Evolutionary conservation across 495 filamentous ascomycete species (phyloP).

Genomic region (Clavariopsis aquatica): DNA sequence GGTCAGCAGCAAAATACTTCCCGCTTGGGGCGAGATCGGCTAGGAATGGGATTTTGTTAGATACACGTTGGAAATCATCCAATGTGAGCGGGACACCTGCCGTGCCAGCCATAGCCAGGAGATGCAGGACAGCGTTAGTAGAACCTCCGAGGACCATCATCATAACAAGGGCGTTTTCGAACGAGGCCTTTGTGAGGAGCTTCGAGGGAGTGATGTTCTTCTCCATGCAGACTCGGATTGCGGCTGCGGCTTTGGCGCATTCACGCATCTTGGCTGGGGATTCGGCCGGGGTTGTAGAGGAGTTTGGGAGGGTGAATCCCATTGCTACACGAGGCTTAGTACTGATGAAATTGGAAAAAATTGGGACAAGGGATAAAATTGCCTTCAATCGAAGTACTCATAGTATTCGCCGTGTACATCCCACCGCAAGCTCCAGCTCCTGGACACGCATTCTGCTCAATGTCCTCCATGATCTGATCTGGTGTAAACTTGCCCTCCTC

Average conservation of each 20-base stretch:
- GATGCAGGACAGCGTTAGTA: conserved; percentile 92
- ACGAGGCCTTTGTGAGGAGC: conserved; percentile 78
- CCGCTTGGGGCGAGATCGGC: conserved; percentile 91
- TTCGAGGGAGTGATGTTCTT: conserved; percentile 83
- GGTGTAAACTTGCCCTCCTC: conserved; percentile 62
- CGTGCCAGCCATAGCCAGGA: conserved; percentile 91
- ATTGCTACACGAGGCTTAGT: conserved; percentile 53
- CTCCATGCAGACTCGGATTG: conserved; percentile 83
- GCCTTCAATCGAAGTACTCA: conserved; percentile 91
- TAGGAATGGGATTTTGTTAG: conserved; percentile 86
- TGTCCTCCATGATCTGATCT: conserved; percentile 81
- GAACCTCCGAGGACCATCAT: conserved; percentile 90
- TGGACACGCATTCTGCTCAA: conserved; percentile 84
- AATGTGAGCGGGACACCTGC: conserved; percentile 80
- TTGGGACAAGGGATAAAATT: neutral
- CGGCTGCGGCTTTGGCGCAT: conserved; percentile 81
- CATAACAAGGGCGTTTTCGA: conserved; percentile 90
- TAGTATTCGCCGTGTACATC: conserved; percentile 97
- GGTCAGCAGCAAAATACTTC: conserved; percentile 88
- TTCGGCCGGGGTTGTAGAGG: conserved; percentile 82
- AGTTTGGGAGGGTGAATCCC: conserved; percentile 87
- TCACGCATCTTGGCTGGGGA: conserved; percentile 91
- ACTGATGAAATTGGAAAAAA: neutral
- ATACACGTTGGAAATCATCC: conserved; percentile 85
- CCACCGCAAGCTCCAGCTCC: conserved; percentile 94